Percentiles rank a stretch among this genome's conserved stretches.
Conservation (phyloP, 768 basidiomycete genomes). For the Tremella fuciformis region DNA sequence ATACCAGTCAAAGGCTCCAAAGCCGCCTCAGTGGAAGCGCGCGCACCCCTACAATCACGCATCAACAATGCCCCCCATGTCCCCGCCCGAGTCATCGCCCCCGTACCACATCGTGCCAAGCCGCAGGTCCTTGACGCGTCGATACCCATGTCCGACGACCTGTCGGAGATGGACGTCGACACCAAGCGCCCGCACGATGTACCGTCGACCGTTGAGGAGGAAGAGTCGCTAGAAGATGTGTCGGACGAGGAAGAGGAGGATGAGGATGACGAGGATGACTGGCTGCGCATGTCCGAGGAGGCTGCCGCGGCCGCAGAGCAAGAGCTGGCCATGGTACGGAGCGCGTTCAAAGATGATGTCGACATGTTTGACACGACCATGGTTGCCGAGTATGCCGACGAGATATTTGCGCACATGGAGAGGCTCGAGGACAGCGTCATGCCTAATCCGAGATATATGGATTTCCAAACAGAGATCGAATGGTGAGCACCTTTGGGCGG, state of each 20-base stretch:
- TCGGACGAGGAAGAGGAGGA: slow-evolving; percentile 44
- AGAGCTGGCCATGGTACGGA: slow-evolving; percentile 66
- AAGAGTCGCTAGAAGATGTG: slow-evolving; percentile 52
- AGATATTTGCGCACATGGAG: slow-evolving; percentile 95
- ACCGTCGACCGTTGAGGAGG: slow-evolving; percentile 57
- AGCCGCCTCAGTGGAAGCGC: slow-evolving; percentile 20
- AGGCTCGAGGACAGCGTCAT: slow-evolving; percentile 75
- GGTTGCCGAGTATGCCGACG: slow-evolving; percentile 98
- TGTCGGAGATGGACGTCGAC: slow-evolving; percentile 47
- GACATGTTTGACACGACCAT: slow-evolving; percentile 84
- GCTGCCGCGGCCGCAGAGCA: slow-evolving; percentile 45
- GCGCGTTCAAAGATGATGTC: slow-evolving; percentile 65
- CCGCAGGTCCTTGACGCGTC: slow-evolving; percentile 24
- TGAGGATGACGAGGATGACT: slow-evolving; percentile 54
- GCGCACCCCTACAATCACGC: slow-evolving; percentile 35
- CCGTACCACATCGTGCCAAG: slow-evolving; percentile 36
- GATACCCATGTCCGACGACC: slow-evolving; percentile 20
- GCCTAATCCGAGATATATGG: slow-evolving; percentile 92
- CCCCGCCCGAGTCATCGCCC: slow-evolving; percentile 28
- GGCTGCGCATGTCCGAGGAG: slow-evolving; percentile 51
- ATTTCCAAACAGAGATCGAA: slow-evolving; percentile 80
- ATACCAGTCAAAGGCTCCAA: slow-evolving; percentile 16
- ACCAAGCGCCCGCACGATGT: slow-evolving; percentile 58
- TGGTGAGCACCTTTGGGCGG: no score
- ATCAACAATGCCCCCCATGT: slow-evolving; percentile 27